Evolutionary conservation across 805 yeast genomes (phyloP).

Genomic region (Pichia rugopelliculosa): DNA sequence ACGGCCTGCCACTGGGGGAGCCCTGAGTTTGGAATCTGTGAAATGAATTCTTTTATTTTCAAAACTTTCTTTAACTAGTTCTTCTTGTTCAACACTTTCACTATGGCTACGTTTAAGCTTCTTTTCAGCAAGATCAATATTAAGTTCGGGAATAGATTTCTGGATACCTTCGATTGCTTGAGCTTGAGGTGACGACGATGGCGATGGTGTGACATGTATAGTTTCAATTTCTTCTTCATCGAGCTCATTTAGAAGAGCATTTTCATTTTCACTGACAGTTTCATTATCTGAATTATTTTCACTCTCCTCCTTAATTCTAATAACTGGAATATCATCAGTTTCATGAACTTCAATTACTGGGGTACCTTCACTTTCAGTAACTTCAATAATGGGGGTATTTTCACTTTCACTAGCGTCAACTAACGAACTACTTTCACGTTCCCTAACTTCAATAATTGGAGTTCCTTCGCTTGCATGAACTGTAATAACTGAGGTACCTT

Average conservation of each 20-base stretch:
- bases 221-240: not conserved
- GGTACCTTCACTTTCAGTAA: not conserved
- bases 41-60: not conserved
- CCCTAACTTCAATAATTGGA: not conserved
- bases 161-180: not conserved
- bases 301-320: not conserved
- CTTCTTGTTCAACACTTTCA: not conserved
- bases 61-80: not conserved
- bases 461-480: no score
- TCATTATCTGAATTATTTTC: not conserved
- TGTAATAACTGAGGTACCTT: no score
- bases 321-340: not conserved
- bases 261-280: not conserved
- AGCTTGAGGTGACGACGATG: not conserved
- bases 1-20: slow-evolving; percentile 11
- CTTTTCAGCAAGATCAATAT: slow-evolving; percentile 3
- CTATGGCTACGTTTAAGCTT: slow-evolving; percentile 1
- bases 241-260: not conserved
- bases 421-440: not conserved
- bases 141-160: not conserved
- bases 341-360: not conserved
- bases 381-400: no score
- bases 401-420: no score
- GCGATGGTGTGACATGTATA: not conserved
- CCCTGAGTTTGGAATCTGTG: slow-evolving; percentile 7